Conservation (phyloP, 2,329 filamentous ascomycete species). For the Monosporascus cannonballus region DNA sequence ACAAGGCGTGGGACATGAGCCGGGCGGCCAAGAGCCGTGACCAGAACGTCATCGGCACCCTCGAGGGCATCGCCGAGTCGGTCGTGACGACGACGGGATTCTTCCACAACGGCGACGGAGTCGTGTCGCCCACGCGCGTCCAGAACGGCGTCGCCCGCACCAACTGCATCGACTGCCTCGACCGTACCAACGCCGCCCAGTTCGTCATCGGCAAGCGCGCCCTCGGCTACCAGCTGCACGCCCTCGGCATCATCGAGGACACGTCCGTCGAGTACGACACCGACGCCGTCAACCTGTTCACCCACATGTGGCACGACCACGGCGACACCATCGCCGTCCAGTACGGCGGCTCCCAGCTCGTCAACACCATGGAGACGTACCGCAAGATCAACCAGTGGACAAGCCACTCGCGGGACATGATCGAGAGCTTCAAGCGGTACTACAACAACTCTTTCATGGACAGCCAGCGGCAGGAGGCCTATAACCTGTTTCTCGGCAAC, state of each 20-base stretch:
- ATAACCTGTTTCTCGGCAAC: slow-evolving; percentile 94
- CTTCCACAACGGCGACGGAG: slow-evolving; percentile 83
- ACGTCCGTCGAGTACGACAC: slow-evolving; percentile 86
- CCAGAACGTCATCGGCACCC: slow-evolving; percentile 87
- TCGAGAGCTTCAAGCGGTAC: slow-evolving; percentile 97
- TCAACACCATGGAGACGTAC: slow-evolving; percentile 99
- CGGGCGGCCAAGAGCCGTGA: slow-evolving; percentile 86
- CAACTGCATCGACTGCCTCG: slow-evolving; percentile 96
- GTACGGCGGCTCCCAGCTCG: slow-evolving; percentile 93
- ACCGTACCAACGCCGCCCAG: slow-evolving; percentile 94
- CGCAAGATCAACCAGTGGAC: slow-evolving; percentile 99
- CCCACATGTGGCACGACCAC: slow-evolving; percentile 97
- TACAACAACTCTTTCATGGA: slow-evolving; percentile 99
- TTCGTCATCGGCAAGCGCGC: slow-evolving; percentile 96
- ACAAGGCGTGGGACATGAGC: slow-evolving; percentile 98
- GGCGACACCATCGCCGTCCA: slow-evolving; percentile 97
- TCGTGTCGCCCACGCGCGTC: slow-evolving; percentile 57
- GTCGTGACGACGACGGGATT: slow-evolving; percentile 84
- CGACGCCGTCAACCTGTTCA: slow-evolving; percentile 92
- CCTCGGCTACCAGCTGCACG: slow-evolving; percentile 85
- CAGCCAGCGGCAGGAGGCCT: slow-evolving; percentile 94
- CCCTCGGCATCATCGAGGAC: slow-evolving; percentile 77
- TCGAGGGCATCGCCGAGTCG: slow-evolving; percentile 84
- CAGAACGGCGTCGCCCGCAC: slow-evolving; percentile 93
- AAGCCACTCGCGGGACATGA: slow-evolving; percentile 95